Evolutionary conservation across 2,329 filamentous ascomycete genomes (phyloP), one percentile per base, ranked within the genome.

Genomic region (Cucurbitaria berberidis): DNA sequence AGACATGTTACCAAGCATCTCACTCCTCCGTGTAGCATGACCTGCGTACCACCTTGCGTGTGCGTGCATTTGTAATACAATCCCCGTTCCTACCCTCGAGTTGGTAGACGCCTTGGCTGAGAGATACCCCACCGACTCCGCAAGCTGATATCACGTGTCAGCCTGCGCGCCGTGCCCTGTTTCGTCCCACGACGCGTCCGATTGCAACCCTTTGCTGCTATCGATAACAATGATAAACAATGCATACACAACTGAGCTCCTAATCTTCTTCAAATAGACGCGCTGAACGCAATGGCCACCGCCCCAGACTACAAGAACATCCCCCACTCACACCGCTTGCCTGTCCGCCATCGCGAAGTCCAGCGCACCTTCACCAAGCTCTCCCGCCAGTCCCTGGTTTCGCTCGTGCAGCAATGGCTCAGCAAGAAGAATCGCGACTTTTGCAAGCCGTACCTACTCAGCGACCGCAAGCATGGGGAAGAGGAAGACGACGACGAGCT

Each of bases 361-460:
- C 73, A 83, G 59, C 91, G 89, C 72, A 81, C 84, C 35, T 81
- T 96, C 43, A 82, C 80, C 55, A 87, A 87, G 48, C 82, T 96
- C 16, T 89, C 90, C 1, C 86, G 91, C 45, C 78, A 86, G 41
- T 86, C 89, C 0, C 82, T 96, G 19, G 77, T 95, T 22, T 84
- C 86, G 0, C 82, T 96, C 8, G 89, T 84, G 0, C 81, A 92
- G 19, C 83, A 89, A 76, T 96, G 91, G 91, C 85, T 96, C 3
- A 84, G 88, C 51, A 84, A 88, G 43, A 79, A 81, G 58, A 87
- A 89, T 58, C 78, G 86, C 35, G 74, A 81, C 4, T 78, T 83
- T 16, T 87, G 84, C 38, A 78, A 79, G 1, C 89, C 89, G 0
- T 86, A 82, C 68, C 82, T 89, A 40, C 68, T 67, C 53, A 55